A percentile compares a stretch with the other conserved stretches of the same genome.
Evolutionary conservation across 768 basidiomycete genomes (phyloP).

Genomic region (Pleurotus pulmonarius): DNA sequence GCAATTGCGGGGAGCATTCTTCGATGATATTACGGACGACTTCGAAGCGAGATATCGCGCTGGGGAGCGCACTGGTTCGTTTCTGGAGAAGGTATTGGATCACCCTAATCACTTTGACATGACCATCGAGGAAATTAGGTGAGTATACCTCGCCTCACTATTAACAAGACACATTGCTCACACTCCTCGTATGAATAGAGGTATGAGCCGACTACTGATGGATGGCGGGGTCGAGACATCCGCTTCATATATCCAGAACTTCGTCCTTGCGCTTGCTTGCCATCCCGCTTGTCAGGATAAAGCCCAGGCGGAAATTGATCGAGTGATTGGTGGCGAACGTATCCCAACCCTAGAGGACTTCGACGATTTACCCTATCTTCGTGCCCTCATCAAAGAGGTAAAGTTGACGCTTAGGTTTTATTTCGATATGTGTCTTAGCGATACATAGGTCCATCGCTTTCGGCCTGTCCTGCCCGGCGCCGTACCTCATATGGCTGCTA

Average conservation of each 20-base stretch:
- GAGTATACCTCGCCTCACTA: too few relatives aligned
- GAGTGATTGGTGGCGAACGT: slow-evolving; percentile 16
- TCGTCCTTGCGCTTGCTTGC: slow-evolving; percentile 19
- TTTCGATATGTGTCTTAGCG: background rate
- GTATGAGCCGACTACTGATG: slow-evolving; percentile 25
- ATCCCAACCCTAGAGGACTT: slow-evolving; percentile 21
- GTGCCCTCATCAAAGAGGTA: slow-evolving; percentile 20
- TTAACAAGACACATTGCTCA: too few relatives aligned
- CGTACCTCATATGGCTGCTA: slow-evolving; percentile 12
- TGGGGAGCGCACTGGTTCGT: slow-evolving; percentile 23
- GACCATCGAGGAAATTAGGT: slow-evolving; percentile 20
- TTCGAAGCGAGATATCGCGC: slow-evolving; percentile 19
- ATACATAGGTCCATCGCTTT: slow-evolving; percentile 8
- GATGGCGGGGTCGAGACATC: slow-evolving; percentile 28
- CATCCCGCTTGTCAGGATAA: slow-evolving; percentile 14
- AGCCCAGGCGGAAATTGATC: slow-evolving; percentile 21
- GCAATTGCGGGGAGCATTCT: slow-evolving; percentile 22
- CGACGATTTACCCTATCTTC: slow-evolving; percentile 20
- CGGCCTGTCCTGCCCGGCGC: slow-evolving; percentile 13
- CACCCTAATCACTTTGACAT: slow-evolving; percentile 20
- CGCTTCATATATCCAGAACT: slow-evolving; percentile 18
- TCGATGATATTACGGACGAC: slow-evolving; percentile 22
- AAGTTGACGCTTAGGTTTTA: too few relatives aligned
- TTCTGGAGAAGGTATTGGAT: slow-evolving; percentile 26
- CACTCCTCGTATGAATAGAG: slow-evolving; percentile 11